These are phyloP conservation scores for Aspergillus bombycis DNA, from an alignment of 2,329 filamentous ascomycete genomes.

Conservation along the genomic window DNA sequence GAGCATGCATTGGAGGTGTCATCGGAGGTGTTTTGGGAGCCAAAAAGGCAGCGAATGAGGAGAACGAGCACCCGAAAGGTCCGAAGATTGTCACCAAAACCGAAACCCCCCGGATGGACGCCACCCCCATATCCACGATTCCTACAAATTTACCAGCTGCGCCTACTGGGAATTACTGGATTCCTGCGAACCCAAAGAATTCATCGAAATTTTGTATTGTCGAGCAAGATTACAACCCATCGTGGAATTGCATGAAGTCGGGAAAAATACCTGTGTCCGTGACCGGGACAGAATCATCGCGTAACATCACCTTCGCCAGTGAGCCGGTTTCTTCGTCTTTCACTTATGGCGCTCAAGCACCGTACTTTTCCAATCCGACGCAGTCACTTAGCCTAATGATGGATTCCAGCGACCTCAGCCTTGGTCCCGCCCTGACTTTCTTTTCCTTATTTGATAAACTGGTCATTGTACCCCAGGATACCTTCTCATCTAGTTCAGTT, in stretches of 20 bases:
- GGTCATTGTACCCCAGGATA: slow-evolving; percentile 54
- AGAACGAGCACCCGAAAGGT: slow-evolving; percentile 24
- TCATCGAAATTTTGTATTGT: slow-evolving; percentile 54
- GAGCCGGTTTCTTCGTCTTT: slow-evolving; percentile 45
- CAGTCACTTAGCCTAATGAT: slow-evolving; percentile 58
- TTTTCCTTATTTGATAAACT: slow-evolving; percentile 66
- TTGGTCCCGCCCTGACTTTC: slow-evolving; percentile 68
- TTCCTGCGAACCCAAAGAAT: slow-evolving; percentile 53
- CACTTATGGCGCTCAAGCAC: slow-evolving; percentile 66
- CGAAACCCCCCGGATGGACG: slow-evolving; percentile 53
- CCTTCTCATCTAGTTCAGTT: slow-evolving; percentile 32
- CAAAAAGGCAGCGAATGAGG: slow-evolving; percentile 37
- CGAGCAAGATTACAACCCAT: slow-evolving; percentile 46
- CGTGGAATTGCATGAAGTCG: slow-evolving; percentile 54
- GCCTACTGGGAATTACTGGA: slow-evolving; percentile 53
- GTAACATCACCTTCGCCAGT: slow-evolving; percentile 43
- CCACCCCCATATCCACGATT: slow-evolving; percentile 51
- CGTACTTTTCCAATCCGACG: slow-evolving; percentile 47
- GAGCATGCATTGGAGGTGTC: slow-evolving; percentile 55
- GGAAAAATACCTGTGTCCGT: slow-evolving; percentile 39
- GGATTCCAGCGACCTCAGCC: slow-evolving; percentile 58
- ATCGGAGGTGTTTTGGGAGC: slow-evolving; percentile 58
- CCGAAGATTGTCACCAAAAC: slow-evolving; percentile 51
- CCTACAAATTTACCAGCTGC: slow-evolving; percentile 49
- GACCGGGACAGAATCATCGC: slow-evolving; percentile 26